Base-by-base conservation (phyloP, 73 alveolate genomes). In the Tetrahymena elliotti region DNA sequence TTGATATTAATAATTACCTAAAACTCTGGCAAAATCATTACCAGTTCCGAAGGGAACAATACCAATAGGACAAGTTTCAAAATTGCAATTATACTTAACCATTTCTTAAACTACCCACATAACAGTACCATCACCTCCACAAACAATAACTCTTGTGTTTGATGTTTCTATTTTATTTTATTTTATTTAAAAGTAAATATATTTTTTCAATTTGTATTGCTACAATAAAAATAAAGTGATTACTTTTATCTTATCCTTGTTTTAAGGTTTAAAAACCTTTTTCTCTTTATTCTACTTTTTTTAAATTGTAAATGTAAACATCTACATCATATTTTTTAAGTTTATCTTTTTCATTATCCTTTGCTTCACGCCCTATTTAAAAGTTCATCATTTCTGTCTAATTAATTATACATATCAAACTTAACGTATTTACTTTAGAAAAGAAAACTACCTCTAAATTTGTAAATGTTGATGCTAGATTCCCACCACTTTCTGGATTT, bases 111-210 rank as follows among this genome's bases (percentile, higher is more conserved):
- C 97, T n/a, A 97, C 95, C 94, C 96, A 97, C 98, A 97, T 97
- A 83, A 97, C 93, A 9, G 99, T 95, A 24, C 99, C 99, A 95
- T 98, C 99, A 16, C 99, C 99, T 4, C 99, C 99, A 22, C 97
- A 98, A n/a, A 96, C 94, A 24, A 96, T 94, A 0, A 95, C 83
- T 38, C 84, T n/a, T 4, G 93, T 94, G 31, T 68, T 68, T 27
- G 88, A 68, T 18, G 36, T 31, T 68, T 31, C 88, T 68, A 27
- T 22, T 68, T 27, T 2, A 8, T 27, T 68, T 68, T 18, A 68
- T 22, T 27, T 27, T n/a, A 24, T 6, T n/a, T 68, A 3, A 18
- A n/a, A 7, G 10, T 20, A 16, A 3, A 53, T 15, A 20, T 52
- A 8, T 52, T 7, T 52, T 52, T 52, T 18, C 5, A 40, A 8